Evolutionary conservation across 169 alveolate genomes (phyloP), one percentile per base, ranked within the genome.

Genomic region (Cryptosporidium baileyi): DNA sequence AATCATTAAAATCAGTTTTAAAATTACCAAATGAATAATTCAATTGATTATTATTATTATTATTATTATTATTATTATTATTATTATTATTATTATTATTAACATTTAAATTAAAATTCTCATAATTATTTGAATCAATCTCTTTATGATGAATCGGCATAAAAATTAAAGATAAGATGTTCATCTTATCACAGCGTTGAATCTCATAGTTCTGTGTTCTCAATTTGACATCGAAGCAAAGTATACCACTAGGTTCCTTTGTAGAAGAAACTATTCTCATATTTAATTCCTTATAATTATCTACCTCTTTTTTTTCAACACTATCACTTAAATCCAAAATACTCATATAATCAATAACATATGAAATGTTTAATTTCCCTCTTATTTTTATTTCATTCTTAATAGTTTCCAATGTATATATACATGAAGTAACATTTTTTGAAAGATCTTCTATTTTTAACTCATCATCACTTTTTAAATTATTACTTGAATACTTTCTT

Each of bases 201-300:
- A 24, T 30, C 26, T 15, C 32, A 54, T 17, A 17, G 8, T 13
- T 44, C n/a, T n/a, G 24, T 17, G 32, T 36, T 74, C 60, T 36
- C 0, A 74, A 30, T 36, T 38, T 52, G 15, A 43, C 32, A 36
- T 74, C 85, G 54, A 51, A 74, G 11, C 85, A 51, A 54, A 74
- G 24, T 28, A 74, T 38, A 8, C 85, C 85, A 57, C 19, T 22
- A 17, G 85, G 85, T 36, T 36, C 61, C n/a, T 8, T 15, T 7
- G 85, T 74, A 2, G 85, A 36, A 17, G 85, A 74, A 28, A 74
- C 60, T 36, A 49, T 47, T 54, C 85, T 51, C 2, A 74, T 17
- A 7, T 32, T 54, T 17, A 36, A 59, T 19, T 51, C 85, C 38
- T 22, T 36, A 13, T 15, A 24, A 17, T 44, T 34, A 11, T 1